Conservation (phyloP, 345 rosid species). For the Populus euphratica region DNA sequence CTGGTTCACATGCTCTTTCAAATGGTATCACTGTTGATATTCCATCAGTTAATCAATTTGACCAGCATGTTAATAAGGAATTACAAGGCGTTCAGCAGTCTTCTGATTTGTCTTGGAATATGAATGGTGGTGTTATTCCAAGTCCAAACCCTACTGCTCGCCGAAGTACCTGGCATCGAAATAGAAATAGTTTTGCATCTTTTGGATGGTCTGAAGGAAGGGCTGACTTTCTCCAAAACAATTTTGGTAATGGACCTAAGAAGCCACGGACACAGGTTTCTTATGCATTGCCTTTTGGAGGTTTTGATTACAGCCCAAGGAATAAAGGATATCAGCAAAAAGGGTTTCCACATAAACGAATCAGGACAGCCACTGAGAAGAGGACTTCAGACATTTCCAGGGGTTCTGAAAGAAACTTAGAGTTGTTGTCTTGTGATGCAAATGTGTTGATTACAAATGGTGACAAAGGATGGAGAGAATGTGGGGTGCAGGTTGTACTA, state of each 20-base stretch:
- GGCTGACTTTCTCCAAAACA: conserved; percentile 47
- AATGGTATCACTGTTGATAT: conserved; percentile 55
- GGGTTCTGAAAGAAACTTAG: conserved; percentile 55
- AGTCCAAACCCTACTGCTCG: conserved; percentile 88
- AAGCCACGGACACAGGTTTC: conserved; percentile 87
- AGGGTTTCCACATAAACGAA: conserved; percentile 63
- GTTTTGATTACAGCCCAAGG: conserved; percentile 52
- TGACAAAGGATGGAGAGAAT: conserved; percentile 91
- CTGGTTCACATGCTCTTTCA: conserved; percentile 28
- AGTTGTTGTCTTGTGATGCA: conserved; percentile 63
- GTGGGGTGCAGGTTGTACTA: conserved; percentile 64
- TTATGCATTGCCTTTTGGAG: conserved; percentile 69
- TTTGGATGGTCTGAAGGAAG: conserved; percentile 72
- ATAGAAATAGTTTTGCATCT: conserved; percentile 51
- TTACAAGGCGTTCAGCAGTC: conserved; percentile 35
- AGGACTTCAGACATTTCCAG: conserved; percentile 48
- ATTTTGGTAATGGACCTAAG: conserved; percentile 81
- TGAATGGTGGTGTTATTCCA: conserved; percentile 52
- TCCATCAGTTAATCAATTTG: conserved; percentile 45
- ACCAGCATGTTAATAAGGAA: conserved; percentile 30
- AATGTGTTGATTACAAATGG: conserved; percentile 67
- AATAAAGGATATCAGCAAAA: conserved; percentile 51
- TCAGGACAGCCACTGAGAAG: conserved; percentile 74
- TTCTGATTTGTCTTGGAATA: conserved; percentile 50
- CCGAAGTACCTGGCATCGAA: conserved; percentile 73